Percentiles rank a stretch among this genome's conserved stretches.
These are phyloP conservation scores for Naganishia sp. DNA, from an alignment of 1,284 basidiomycete species.

Conservation along the genomic window DNA sequence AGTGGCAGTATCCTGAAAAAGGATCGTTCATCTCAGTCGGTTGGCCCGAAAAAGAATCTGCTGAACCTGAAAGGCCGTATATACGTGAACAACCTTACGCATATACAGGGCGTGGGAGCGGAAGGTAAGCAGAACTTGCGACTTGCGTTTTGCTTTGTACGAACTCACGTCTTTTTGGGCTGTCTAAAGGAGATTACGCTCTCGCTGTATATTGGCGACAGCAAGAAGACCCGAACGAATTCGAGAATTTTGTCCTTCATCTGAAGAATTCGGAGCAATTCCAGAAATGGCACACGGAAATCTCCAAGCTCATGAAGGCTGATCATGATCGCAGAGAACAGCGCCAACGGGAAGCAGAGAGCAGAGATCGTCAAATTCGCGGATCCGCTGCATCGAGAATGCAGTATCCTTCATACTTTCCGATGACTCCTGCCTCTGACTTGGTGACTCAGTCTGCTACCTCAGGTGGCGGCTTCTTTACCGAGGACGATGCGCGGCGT, in stretches of 20 bases:
- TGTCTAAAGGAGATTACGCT: conserved; percentile 55
- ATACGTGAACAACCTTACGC: conserved; percentile 94
- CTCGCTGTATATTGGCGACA: conserved; percentile 91
- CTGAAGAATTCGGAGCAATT: conserved; percentile 92
- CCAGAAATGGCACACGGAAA: conserved; percentile 84
- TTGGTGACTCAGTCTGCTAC: conserved; percentile 35
- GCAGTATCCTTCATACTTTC: conserved; percentile 36
- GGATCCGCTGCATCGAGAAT: conserved; percentile 39
- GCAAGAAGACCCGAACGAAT: conserved; percentile 80
- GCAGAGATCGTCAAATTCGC: conserved; percentile 31
- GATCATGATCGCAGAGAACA: conserved; percentile 54
- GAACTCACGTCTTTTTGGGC: conserved; percentile 36
- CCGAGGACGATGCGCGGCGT: conserved; percentile 44
- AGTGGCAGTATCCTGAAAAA: conserved; percentile 50
- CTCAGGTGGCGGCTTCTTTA: conserved; percentile 37
- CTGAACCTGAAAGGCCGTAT: conserved; percentile 94
- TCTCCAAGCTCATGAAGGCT: conserved; percentile 78
- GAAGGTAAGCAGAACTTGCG: conserved; percentile 59
- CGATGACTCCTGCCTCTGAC: conserved; percentile 37
- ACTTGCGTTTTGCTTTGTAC: conserved; percentile 38
- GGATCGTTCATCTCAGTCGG: conserved; percentile 36
- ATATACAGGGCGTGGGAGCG: conserved; percentile 60
- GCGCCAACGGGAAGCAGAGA: conserved; percentile 58
- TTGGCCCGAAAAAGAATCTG: conserved; percentile 65
- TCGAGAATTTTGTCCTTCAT: conserved; percentile 90